Conservation (phyloP, 2,329 filamentous ascomycete species). For the Cytospora leucostoma region DNA sequence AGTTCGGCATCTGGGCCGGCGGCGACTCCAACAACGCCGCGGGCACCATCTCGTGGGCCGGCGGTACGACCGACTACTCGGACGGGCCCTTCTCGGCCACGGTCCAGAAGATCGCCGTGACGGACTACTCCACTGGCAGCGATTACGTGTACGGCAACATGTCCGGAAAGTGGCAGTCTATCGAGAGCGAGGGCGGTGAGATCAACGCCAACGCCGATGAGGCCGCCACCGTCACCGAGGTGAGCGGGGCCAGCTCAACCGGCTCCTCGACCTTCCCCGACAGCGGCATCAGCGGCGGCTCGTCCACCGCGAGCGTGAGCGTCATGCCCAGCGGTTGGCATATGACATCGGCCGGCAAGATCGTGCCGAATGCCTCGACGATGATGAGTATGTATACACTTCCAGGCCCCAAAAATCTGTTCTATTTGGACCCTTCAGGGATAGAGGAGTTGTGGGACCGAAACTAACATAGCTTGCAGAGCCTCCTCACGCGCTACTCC, state of each 20-base stretch:
- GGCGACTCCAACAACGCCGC: conserved; percentile 77
- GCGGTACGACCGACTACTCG: conserved; percentile 81
- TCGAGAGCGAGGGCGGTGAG: conserved; percentile 74
- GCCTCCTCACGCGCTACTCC: conserved; percentile 46
- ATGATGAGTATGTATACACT: conserved; percentile 47
- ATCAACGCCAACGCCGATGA: conserved; percentile 69
- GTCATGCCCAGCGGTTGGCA: conserved; percentile 78
- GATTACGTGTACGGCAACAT: conserved; percentile 80
- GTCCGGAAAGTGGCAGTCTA: conserved; percentile 78
- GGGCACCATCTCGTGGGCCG: conserved; percentile 89
- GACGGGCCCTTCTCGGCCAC: conserved; percentile 84
- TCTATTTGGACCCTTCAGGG: conserved; percentile 19
- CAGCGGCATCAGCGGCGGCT: conserved; percentile 64
- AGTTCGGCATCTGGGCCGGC: conserved; percentile 89
- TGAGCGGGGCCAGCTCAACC: conserved; percentile 64
- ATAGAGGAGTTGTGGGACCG: conserved; percentile 21
- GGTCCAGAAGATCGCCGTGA: conserved; percentile 73
- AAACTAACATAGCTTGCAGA: conserved; percentile 30
- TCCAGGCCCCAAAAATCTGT: neutral
- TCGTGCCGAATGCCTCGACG: conserved; percentile 70
- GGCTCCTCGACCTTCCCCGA: conserved; percentile 69
- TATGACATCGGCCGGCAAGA: conserved; percentile 76
- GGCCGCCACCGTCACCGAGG: conserved; percentile 55
- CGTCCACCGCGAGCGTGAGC: conserved; percentile 47
- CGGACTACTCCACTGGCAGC: conserved; percentile 90